A percentile compares a stretch with the other conserved stretches of the same genome.
phyloP scores from a whole-genome alignment of 106 monocot species.

The Allium fistulosum region DNA sequence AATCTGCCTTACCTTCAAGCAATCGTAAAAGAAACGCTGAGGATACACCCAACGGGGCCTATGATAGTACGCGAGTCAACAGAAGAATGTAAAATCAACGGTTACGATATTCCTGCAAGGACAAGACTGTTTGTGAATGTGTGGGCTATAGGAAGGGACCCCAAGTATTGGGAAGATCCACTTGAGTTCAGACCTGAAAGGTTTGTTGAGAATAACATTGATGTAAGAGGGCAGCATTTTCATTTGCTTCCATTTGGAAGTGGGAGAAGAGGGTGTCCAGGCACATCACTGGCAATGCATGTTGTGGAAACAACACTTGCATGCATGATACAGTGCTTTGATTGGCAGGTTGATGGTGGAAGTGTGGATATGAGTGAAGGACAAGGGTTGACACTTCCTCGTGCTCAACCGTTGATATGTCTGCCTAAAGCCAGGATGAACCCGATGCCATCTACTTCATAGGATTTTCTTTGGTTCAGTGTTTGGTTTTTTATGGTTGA shows the following conservation, averaged over 20 bases:
- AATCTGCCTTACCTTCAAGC: slow-evolving; percentile 31
- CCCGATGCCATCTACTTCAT: background rate
- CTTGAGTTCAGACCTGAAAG: slow-evolving; percentile 27
- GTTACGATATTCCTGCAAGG: slow-evolving; percentile 14
- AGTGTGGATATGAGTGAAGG: slow-evolving; percentile 32
- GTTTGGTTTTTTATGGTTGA: too few species aligned
- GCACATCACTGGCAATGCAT: slow-evolving; percentile 16
- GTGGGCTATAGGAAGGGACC: slow-evolving; percentile 36
- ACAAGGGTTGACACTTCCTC: slow-evolving; percentile 14
- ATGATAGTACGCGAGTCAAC: slow-evolving; percentile 7
- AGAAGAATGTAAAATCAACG: slow-evolving; percentile 8
- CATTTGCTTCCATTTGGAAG: slow-evolving; percentile 43
- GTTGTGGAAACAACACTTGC: slow-evolving; percentile 21
- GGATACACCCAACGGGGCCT: slow-evolving; percentile 28
- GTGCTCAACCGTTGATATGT: slow-evolving; percentile 17
- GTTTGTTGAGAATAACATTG: slow-evolving; percentile 10
- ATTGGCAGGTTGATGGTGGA: slow-evolving; percentile 19
- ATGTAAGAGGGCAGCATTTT: slow-evolving; percentile 29
- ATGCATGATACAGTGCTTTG: slow-evolving; percentile 44
- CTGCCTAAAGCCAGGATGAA: background rate
- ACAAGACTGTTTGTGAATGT: slow-evolving; percentile 17
- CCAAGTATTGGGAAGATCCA: slow-evolving; percentile 21
- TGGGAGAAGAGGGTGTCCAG: slow-evolving; percentile 44
- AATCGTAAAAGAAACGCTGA: slow-evolving; percentile 34
- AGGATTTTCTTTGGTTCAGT: background rate